Evolutionary conservation across 352 stramenopile genomes (phyloP).

Genomic region (Thalassiosira mediterranea): DNA sequence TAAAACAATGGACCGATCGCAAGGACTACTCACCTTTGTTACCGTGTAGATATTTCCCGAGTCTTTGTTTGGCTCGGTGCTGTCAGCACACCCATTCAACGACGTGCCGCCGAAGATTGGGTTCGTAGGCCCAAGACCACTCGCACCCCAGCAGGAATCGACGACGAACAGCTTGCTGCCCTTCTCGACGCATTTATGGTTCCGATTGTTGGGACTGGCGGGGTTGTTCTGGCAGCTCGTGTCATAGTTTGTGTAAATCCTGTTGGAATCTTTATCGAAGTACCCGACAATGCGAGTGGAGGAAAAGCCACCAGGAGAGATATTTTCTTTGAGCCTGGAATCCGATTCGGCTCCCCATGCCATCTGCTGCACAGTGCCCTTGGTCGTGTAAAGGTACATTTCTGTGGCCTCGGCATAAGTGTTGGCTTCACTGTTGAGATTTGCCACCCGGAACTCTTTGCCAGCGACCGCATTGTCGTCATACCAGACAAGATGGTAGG

Average conservation of each 20-base stretch:
- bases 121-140: constrained; percentile 39
- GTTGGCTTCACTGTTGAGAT: constrained; percentile 57
- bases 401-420: constrained; percentile 39
- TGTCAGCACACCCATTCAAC: constrained; percentile 54
- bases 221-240: constrained; percentile 54
- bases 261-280: constrained; percentile 58
- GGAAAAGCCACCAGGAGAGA: constrained; percentile 25
- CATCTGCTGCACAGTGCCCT: constrained; percentile 62
- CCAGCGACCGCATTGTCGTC: constrained; percentile 37
- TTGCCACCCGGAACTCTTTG: constrained; percentile 64
- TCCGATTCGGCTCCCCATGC: constrained; percentile 41
- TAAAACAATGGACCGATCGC: constrained; percentile 3
- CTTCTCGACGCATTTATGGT: constrained; percentile 59
- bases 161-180: constrained; percentile 62
- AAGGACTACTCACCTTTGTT: constrained; percentile 41
- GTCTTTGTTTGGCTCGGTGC: constrained; percentile 35
- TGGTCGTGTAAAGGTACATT: constrained; percentile 61
- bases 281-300: constrained; percentile 54
- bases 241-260: constrained; percentile 63
- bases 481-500: constrained; percentile 65
- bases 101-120: constrained; percentile 57
- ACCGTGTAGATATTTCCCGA: constrained; percentile 67
- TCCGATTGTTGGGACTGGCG: constrained; percentile 18
- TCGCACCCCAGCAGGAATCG: constrained; percentile 58
- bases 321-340: constrained; percentile 49